Evolutionary conservation across 2,329 filamentous ascomycete species (phyloP).

Genomic region (Calonectria montana): DNA sequence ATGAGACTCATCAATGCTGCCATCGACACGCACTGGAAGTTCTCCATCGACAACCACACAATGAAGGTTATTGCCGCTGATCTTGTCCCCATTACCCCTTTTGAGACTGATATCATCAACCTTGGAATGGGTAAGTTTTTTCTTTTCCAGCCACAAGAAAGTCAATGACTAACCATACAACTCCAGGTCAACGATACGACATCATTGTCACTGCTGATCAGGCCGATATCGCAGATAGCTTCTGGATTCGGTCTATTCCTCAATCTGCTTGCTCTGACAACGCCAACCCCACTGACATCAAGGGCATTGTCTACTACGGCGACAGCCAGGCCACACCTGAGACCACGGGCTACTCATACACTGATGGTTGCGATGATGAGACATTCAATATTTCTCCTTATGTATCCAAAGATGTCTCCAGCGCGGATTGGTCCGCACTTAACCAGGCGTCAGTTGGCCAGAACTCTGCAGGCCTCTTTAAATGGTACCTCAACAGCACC

Average conservation of each 20-base stretch:
- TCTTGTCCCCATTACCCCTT: conserved; percentile 68
- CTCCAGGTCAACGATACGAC: background rate
- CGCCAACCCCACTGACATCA: background rate
- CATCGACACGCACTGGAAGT: conserved; percentile 58
- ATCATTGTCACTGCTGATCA: conserved; percentile 1
- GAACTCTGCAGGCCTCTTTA: background rate
- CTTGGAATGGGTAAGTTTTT: background rate
- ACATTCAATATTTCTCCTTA: background rate
- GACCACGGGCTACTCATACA: background rate
- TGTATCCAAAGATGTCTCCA: background rate
- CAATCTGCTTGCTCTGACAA: conserved; percentile 2
- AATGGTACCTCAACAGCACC: background rate
- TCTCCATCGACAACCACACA: conserved; percentile 66
- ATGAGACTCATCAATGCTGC: conserved; percentile 61
- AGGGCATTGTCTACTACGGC: background rate
- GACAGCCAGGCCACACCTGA: background rate
- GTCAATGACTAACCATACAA: background rate
- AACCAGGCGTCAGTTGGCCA: background rate
- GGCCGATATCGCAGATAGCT: background rate
- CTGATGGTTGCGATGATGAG: background rate
- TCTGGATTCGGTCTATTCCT: background rate
- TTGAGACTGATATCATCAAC: conserved; percentile 48
- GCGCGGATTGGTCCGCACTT: background rate
- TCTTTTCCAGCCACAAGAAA: too few species aligned
- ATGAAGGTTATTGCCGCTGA: conserved; percentile 69